These are phyloP conservation scores for Alternaria brassicae DNA, from an alignment of 2,329 filamentous ascomycete genomes.

Conservation along the genomic window DNA sequence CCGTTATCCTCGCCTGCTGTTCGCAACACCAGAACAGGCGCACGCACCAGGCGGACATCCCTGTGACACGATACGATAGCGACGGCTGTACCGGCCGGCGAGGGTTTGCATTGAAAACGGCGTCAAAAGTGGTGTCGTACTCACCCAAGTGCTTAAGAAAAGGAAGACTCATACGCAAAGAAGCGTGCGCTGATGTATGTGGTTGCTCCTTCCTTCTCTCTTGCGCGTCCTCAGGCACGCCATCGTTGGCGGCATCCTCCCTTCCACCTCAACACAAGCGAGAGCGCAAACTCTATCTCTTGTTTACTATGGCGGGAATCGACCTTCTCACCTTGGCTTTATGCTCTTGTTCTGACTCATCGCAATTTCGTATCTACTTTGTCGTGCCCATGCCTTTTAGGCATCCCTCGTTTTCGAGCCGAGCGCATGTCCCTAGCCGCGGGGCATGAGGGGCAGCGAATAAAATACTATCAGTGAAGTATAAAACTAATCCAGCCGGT, in stretches of 20 bases:
- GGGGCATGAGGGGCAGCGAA: constrained; percentile 33
- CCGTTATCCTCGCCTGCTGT: constrained; percentile 22
- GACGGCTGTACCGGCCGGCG: constrained; percentile 16
- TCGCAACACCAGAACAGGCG: constrained; percentile 24
- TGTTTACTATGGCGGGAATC: not conserved
- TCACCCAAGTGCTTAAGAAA: constrained; percentile 16
- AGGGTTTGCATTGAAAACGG: constrained; percentile 15
- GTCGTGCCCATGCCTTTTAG: constrained; percentile 22
- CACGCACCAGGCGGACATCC: constrained; percentile 34
- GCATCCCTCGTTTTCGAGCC: constrained; percentile 38
- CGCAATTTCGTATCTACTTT: constrained; percentile 3
- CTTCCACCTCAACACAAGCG: constrained; percentile 15
- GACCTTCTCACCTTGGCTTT: not conserved
- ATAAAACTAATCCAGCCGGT: constrained; percentile 25
- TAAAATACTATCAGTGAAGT: constrained; percentile 8
- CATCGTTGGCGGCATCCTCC: constrained; percentile 16
- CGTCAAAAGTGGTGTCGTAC: constrained; percentile 31
- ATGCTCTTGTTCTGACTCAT: not conserved
- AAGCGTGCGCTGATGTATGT: constrained; percentile 46
- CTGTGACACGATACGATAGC: constrained; percentile 24
- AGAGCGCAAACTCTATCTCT: constrained; percentile 9
- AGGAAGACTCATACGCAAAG: constrained; percentile 21
- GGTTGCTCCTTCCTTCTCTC: constrained; percentile 33
- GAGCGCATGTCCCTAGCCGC: constrained; percentile 20
- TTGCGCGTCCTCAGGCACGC: constrained; percentile 30